Percentiles rank a stretch among this genome's conserved stretches.
phyloP scores from a whole-genome alignment of 495 filamentous ascomycete species.

The Neurospora sp. region DNA sequence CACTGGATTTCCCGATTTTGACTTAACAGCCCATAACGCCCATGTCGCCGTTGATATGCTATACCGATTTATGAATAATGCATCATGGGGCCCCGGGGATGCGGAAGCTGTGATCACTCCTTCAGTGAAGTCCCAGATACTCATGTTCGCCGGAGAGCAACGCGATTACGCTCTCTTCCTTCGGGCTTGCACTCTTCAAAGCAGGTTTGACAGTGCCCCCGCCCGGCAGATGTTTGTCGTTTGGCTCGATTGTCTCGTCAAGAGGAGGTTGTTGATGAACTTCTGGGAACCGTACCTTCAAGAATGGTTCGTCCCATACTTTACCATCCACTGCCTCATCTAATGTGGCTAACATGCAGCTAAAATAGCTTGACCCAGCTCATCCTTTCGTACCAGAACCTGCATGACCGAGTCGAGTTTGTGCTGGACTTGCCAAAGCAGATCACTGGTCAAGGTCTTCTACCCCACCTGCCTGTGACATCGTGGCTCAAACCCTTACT shows the following conservation, averaged over 20 bases:
- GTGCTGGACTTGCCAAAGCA: background rate
- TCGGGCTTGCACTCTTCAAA: background rate
- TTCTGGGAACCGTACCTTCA: background rate
- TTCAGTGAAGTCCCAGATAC: background rate
- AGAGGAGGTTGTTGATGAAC: background rate
- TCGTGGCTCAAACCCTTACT: background rate
- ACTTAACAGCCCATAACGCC: background rate
- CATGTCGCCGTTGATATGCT: background rate
- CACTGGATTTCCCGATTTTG: background rate
- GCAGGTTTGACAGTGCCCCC: background rate
- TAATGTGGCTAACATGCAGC: background rate
- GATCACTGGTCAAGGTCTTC: background rate
- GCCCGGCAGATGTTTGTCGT: background rate
- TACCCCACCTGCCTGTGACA: background rate
- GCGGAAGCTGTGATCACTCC: background rate
- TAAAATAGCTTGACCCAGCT: background rate
- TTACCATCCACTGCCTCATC: background rate
- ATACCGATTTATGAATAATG: background rate
- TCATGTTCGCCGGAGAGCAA: background rate
- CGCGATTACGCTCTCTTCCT: background rate
- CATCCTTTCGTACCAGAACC: background rate
- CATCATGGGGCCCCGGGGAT: too few relatives aligned
- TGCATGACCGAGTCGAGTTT: background rate
- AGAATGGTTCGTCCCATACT: background rate
- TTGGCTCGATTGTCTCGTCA: background rate